Evolutionary conservation across 1,139 yeast genomes (phyloP).

Genomic region (Debaryomycetaceae sp.): DNA sequence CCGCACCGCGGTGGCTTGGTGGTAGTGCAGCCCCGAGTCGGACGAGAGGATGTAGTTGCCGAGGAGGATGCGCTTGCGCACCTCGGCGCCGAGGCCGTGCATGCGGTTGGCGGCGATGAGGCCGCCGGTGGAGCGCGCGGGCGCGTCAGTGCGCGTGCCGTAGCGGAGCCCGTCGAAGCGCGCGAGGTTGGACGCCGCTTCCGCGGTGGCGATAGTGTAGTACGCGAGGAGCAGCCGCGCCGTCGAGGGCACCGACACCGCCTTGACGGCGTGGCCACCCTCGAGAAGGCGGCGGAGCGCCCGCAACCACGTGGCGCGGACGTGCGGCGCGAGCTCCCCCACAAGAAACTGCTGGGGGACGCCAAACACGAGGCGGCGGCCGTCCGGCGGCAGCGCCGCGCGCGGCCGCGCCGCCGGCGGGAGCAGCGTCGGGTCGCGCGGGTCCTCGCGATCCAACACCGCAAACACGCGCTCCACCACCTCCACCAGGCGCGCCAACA

Average conservation of each 20-base stretch:
- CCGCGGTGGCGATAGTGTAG: constrained; percentile 85
- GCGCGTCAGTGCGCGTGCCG: constrained; percentile 38
- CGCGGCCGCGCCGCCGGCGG: constrained; percentile 16
- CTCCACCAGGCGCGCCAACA: constrained; percentile 50
- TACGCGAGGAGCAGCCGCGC: constrained; percentile 73
- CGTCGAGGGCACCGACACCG: constrained; percentile 68
- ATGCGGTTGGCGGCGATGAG: constrained; percentile 58
- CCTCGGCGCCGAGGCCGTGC: constrained; percentile 73
- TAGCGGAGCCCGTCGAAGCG: constrained; percentile 88
- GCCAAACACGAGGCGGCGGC: constrained; percentile 49
- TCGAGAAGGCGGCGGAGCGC: constrained; percentile 39
- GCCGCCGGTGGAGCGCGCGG: constrained; percentile 14
- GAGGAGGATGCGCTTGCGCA: constrained; percentile 71
- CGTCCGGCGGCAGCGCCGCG: constrained; percentile 5
- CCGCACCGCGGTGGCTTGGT: constrained; percentile 71
- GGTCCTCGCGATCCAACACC: constrained; percentile 57
- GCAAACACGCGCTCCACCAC: constrained; percentile 46
- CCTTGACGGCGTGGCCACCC: constrained; percentile 52
- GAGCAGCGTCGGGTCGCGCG: constrained; percentile 77
- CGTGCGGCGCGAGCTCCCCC: constrained; percentile 46
- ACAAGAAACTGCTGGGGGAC: constrained; percentile 64
- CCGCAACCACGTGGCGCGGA: constrained; percentile 43
- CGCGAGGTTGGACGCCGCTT: constrained; percentile 88
- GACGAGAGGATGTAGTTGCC: constrained; percentile 87
- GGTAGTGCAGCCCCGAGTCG: constrained; percentile 70